Conservation (phyloP, 2,329 filamentous ascomycete genomes). For the Rhynchosporium graminicola region DNA sequence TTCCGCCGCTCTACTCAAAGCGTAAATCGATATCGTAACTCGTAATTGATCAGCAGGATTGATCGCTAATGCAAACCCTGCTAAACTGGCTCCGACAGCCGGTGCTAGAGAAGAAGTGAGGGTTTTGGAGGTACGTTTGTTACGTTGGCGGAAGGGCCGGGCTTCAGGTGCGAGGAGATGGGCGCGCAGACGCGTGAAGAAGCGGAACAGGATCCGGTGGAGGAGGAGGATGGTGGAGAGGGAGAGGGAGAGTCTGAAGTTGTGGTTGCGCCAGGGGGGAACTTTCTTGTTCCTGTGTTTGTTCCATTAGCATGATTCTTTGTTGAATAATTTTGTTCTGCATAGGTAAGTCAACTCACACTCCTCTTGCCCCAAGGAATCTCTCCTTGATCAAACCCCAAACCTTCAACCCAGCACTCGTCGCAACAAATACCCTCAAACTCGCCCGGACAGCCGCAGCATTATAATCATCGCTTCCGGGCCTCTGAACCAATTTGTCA, state of each 20-base stretch:
- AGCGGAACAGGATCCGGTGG: slow-evolving; percentile 86
- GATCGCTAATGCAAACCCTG: slow-evolving; percentile 79
- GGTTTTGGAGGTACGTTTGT: slow-evolving; percentile 71
- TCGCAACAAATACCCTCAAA: slow-evolving; percentile 67
- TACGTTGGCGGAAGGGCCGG: slow-evolving; percentile 76
- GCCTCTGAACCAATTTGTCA: slow-evolving; percentile 43
- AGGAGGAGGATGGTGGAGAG: slow-evolving; percentile 84
- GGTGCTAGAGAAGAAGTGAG: slow-evolving; percentile 84
- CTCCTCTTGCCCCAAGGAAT: slow-evolving; percentile 46
- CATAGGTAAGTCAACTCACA: slow-evolving; percentile 16
- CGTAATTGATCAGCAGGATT: slow-evolving; percentile 70
- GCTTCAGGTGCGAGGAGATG: slow-evolving; percentile 81
- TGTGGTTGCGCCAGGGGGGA: slow-evolving; percentile 63
- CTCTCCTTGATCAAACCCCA: slow-evolving; percentile 55
- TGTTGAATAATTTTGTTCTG: background rate
- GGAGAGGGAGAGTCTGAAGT: slow-evolving; percentile 77
- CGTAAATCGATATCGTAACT: slow-evolving; percentile 78
- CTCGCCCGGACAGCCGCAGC: slow-evolving; percentile 70
- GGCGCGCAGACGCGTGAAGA: slow-evolving; percentile 76
- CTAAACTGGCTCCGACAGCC: slow-evolving; percentile 85
- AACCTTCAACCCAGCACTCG: slow-evolving; percentile 63
- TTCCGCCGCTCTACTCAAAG: slow-evolving; percentile 78
- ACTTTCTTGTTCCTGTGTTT: slow-evolving; percentile 46
- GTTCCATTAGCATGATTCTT: slow-evolving; percentile 16
- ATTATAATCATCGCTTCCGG: slow-evolving; percentile 58